Conservation (phyloP, 192 early-diverging fungal species). For the Chytriomyces hyalinus region DNA sequence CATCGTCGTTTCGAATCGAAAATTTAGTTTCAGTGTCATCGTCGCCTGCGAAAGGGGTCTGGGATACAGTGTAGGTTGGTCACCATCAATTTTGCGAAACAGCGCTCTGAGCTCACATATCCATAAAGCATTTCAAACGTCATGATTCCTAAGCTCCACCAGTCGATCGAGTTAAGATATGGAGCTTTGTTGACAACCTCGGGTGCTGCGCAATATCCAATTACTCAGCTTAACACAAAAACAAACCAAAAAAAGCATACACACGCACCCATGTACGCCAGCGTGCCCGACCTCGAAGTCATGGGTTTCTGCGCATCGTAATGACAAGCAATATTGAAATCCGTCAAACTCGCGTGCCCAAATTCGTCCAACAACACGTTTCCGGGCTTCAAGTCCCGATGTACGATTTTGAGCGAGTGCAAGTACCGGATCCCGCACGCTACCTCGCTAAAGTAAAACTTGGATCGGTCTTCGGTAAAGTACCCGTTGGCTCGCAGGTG, state of each 20-base stretch:
- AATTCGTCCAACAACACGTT: slow-evolving; percentile 64
- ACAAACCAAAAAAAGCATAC: neutral
- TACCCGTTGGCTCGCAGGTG: slow-evolving; percentile 77
- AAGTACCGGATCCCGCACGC: slow-evolving; percentile 82
- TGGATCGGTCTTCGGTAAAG: slow-evolving; percentile 74
- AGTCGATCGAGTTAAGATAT: slow-evolving; percentile 62
- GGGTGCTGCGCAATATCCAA: slow-evolving; percentile 42
- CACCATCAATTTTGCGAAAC: too few species aligned
- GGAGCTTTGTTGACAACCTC: slow-evolving; percentile 56
- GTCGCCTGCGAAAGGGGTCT: slow-evolving; percentile 75
- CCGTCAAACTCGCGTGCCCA: slow-evolving; percentile 91
- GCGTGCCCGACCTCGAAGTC: slow-evolving; percentile 86
- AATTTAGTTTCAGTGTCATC: slow-evolving; percentile 68
- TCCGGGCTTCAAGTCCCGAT: slow-evolving; percentile 94
- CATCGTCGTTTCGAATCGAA: slow-evolving; percentile 71
- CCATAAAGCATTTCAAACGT: slow-evolving; percentile 82
- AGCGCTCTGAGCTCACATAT: slow-evolving; percentile 27
- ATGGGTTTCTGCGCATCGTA: slow-evolving; percentile 70
- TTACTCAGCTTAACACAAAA: neutral
- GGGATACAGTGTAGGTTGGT: neutral
- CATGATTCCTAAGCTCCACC: slow-evolving; percentile 87
- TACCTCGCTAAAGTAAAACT: slow-evolving; percentile 90
- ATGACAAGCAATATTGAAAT: slow-evolving; percentile 94
- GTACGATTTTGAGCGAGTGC: slow-evolving; percentile 83
- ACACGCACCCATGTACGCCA: slow-evolving; percentile 81